These are phyloP conservation scores for Ceratocystis lukuohia DNA, from an alignment of 2,329 filamentous ascomycete species.

Conservation along the genomic window DNA sequence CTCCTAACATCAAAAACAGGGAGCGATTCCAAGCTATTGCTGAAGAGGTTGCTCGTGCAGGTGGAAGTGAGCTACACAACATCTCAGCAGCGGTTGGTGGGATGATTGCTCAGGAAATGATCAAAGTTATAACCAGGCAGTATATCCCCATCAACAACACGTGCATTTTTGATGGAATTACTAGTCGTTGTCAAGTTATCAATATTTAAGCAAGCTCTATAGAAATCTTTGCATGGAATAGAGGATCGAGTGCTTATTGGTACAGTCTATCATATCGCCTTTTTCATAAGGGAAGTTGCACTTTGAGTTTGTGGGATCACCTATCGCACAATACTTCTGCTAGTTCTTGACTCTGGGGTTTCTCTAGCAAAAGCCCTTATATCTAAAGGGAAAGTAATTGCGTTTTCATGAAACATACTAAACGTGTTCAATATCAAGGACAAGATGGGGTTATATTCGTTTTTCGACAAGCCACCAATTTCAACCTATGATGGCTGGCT, in stretches of 20 bases:
- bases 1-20: background rate
- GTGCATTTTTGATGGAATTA: constrained; percentile 56
- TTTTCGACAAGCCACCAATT: background rate
- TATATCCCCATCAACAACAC: constrained; percentile 60
- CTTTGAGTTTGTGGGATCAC: background rate
- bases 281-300: background rate
- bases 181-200: constrained; percentile 46
- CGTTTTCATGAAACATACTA: background rate
- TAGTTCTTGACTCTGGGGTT: background rate
- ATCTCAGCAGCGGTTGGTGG: constrained; percentile 77
- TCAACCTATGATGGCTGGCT: background rate
- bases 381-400: background rate
- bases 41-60: constrained; percentile 59
- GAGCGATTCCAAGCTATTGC: constrained; percentile 25
- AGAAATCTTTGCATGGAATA: background rate
- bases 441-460: background rate
- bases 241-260: no score
- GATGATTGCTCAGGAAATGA: constrained; percentile 90
- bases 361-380: background rate
- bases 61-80: constrained; percentile 82
- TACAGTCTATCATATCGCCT: background rate
- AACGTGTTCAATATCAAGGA: background rate
- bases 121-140: constrained; percentile 71
- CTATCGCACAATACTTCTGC: background rate
- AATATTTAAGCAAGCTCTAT: constrained; percentile 22